Evolutionary conservation across 139 green algal species (phyloP).

Genomic region (Yamagishiella unicocca): DNA sequence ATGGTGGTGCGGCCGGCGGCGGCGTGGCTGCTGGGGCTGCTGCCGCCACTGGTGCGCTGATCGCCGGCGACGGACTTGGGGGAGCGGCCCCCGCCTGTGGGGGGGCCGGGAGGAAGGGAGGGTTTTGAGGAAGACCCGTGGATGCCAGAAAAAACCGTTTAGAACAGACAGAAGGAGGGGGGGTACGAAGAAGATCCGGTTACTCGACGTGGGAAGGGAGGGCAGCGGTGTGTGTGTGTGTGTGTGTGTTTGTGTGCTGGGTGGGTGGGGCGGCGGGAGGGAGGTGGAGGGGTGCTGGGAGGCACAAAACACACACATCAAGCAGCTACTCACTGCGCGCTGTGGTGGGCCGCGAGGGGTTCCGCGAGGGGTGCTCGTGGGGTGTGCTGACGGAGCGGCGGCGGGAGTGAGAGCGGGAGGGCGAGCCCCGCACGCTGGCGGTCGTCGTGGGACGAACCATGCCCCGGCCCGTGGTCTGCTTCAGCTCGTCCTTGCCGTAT

Average conservation of each 20-base stretch:
- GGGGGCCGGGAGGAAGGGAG: not conserved
- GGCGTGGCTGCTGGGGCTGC: not conserved
- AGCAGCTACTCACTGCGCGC: not conserved
- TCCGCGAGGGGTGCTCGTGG: not conserved
- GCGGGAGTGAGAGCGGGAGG: not conserved
- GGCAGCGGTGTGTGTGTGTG: too few relatives aligned
- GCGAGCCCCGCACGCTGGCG: not conserved
- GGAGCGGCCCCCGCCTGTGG: not conserved
- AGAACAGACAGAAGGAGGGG: too few relatives aligned
- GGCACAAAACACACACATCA: too few relatives aligned
- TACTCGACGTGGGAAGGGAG: too few relatives aligned
- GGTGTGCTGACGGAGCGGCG: not conserved
- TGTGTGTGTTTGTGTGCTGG: too few relatives aligned
- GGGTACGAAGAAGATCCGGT: too few relatives aligned
- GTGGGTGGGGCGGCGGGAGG: too few relatives aligned
- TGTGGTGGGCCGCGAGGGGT: not conserved
- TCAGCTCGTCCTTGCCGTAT: slow-evolving; percentile 38
- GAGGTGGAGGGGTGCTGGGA: too few relatives aligned
- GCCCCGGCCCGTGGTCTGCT: slow-evolving; percentile 30
- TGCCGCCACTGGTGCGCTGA: too few relatives aligned
- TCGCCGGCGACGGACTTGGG: not conserved
- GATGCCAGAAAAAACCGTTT: too few relatives aligned
- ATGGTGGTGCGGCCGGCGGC: slow-evolving; percentile 40
- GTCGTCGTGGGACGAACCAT: not conserved
- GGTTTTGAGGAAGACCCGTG: too few relatives aligned